Evolutionary conservation across 805 yeast genomes (phyloP).

Genomic region (Yarrowia deformans): DNA sequence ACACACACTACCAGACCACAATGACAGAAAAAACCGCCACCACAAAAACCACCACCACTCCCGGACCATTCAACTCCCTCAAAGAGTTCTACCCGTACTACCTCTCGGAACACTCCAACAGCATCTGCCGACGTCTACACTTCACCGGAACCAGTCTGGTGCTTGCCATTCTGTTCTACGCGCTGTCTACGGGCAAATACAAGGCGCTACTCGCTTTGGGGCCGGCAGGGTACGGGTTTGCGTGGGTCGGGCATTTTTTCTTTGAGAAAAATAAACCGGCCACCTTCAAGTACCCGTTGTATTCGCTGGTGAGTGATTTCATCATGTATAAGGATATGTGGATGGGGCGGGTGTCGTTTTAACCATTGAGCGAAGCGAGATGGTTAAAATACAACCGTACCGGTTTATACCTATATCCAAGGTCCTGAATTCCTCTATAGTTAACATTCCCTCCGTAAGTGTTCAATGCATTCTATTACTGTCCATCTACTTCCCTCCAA

Average conservation of each 20-base stretch:
- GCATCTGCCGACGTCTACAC: conserved; percentile 27
- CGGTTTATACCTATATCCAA: no score
- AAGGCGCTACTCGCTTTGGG: conserved; percentile 10
- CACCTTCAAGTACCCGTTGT: conserved; percentile 32
- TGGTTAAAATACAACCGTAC: background rate
- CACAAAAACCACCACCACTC: background rate
- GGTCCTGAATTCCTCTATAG: no score
- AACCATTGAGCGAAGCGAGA: background rate
- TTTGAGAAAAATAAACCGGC: conserved; percentile 33
- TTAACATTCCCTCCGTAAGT: no score
- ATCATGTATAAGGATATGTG: conserved; percentile 37
- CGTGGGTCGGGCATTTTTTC: conserved; percentile 34
- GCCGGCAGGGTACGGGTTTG: conserved; percentile 28
- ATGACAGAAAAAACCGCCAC: background rate
- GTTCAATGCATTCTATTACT: conserved; percentile 4
- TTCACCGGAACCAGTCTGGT: conserved; percentile 19
- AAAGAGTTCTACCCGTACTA: conserved; percentile 32
- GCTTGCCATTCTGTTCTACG: background rate
- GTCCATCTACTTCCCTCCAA: conserved; percentile 27
- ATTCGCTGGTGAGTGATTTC: conserved; percentile 27
- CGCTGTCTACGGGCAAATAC: conserved; percentile 6
- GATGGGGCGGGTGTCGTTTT: conserved; percentile 3
- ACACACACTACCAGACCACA: no score
- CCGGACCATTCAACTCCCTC: conserved; percentile 14
- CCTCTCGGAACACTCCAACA: conserved; percentile 29